phyloP scores from a whole-genome alignment of 1,284 basidiomycete genomes.

The Melampsora larici-populina region DNA sequence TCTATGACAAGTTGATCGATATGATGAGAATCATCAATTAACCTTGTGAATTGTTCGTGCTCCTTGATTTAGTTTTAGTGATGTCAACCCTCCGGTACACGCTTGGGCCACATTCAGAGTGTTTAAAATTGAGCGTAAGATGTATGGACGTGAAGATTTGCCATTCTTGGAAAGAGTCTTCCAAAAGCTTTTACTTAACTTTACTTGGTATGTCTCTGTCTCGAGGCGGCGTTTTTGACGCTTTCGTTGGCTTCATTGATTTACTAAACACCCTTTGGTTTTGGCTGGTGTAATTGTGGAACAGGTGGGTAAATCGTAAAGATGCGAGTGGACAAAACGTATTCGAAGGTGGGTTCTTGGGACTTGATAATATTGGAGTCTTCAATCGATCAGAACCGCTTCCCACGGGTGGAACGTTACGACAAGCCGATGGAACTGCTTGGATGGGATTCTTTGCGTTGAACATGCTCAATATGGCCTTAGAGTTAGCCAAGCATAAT shows the following conservation, averaged over 20 bases:
- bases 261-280: slow-evolving; percentile 29
- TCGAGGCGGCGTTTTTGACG: neutral
- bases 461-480: slow-evolving; percentile 95
- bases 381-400: slow-evolving; percentile 97
- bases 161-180: slow-evolving; percentile 94
- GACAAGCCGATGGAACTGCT: slow-evolving; percentile 94
- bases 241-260: slow-evolving; percentile 11
- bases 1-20: neutral
- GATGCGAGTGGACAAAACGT: slow-evolving; percentile 91
- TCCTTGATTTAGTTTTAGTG: slow-evolving; percentile 48
- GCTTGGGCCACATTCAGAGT: slow-evolving; percentile 85
- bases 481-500: slow-evolving; percentile 97
- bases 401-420: slow-evolving; percentile 83
- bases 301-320: slow-evolving; percentile 96
- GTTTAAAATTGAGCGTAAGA: slow-evolving; percentile 96
- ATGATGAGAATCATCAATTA: neutral
- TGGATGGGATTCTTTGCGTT: slow-evolving; percentile 99
- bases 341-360: slow-evolving; percentile 96
- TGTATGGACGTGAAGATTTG: slow-evolving; percentile 84
- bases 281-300: neutral
- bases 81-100: slow-evolving; percentile 56
- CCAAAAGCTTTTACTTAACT: slow-evolving; percentile 93
- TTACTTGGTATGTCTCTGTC: slow-evolving; percentile 69
- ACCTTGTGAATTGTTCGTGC: slow-evolving; percentile 48
- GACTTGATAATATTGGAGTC: slow-evolving; percentile 93